Evolutionary conservation across 257 asterid species (phyloP).

Genomic region (Salvia rosmarinus): DNA sequence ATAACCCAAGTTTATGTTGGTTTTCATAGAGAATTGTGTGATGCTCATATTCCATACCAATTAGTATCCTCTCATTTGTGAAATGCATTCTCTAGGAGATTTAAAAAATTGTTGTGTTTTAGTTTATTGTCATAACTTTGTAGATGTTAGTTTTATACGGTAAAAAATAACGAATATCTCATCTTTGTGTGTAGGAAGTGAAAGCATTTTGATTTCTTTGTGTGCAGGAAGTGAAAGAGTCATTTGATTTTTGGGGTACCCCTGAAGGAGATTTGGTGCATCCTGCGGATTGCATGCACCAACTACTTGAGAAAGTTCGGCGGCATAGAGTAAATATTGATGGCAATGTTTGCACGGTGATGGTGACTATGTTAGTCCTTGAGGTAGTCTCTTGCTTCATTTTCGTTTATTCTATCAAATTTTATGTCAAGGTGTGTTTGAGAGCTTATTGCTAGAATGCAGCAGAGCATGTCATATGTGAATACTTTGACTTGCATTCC

Average conservation of each 20-base stretch:
- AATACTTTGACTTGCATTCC: neutral
- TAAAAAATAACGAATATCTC: slow-evolving; percentile 8
- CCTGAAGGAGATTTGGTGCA: slow-evolving; percentile 89
- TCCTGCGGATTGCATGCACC: slow-evolving; percentile 96
- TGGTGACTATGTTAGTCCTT: slow-evolving; percentile 91
- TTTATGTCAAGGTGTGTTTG: neutral
- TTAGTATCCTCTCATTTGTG: neutral
- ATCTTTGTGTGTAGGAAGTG: too few relatives aligned
- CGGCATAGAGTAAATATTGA: slow-evolving; percentile 86
- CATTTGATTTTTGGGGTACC: slow-evolving; percentile 95
- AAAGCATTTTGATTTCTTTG: neutral
- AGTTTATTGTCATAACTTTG: neutral
- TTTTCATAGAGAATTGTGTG: neutral
- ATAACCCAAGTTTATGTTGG: slow-evolving; percentile 15
- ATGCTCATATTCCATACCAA: slow-evolving; percentile 1
- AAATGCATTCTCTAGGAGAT: neutral
- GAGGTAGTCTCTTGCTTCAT: slow-evolving; percentile 57
- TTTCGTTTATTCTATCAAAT: neutral
- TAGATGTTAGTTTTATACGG: neutral
- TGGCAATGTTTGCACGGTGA: slow-evolving; percentile 96
- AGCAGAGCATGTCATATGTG: neutral
- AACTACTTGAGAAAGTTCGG: slow-evolving; percentile 86
- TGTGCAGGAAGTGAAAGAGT: slow-evolving; percentile 74
- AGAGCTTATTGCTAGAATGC: neutral
- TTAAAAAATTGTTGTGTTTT: neutral